Base-by-base conservation (phyloP, 106 monocot genomes). In the Chionographis japonica region DNA sequence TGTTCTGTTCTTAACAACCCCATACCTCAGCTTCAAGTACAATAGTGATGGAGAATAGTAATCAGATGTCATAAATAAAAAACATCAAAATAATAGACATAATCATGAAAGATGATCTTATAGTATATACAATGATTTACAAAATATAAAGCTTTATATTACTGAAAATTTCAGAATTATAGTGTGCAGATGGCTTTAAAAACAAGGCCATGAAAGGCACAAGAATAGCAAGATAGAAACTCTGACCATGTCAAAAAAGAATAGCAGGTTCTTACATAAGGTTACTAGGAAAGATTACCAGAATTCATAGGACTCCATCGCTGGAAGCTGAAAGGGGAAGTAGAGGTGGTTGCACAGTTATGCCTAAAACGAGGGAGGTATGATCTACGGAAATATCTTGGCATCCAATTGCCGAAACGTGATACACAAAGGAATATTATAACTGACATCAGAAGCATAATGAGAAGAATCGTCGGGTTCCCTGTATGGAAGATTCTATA, bases 291-390 rank as follows among this genome's bases (percentile, higher is more conserved):
- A 57, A 65, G 66, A 20, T 80, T 77, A 95, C 95, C 91, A 69
- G 82, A 73, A 67, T 58, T 92, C 40, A 93, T 80, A 55, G 89
- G 76, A 71, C 86, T 92, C 92, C 92, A 85, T 12, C 80, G 52
- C 36, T 78, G 88, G 61, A 92, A 82, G 42, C 71, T 79, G 68
- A 89, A 85, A 65, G 88, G 80, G 19, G 80, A 75, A 14, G 82
- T 63, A 52, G 80, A 84, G 59, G 76, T 72, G 38, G 79, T 60
- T 71, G 78, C 74, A 69, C 56, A 79, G 58, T 76, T 84, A 67
- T 81, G 77, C 72, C 89, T 87, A 72, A 86, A 89, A 35, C 89
- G 68, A 57, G 89, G 92, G 56, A 89, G 79, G 67, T 80, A 85
- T 46, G 77, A 60, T 63, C 83, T 86, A 10, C 82, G 82, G 53